Base-by-base conservation (phyloP, 2,329 filamentous ascomycete species). In the Xylariaceae sp. region DNA sequence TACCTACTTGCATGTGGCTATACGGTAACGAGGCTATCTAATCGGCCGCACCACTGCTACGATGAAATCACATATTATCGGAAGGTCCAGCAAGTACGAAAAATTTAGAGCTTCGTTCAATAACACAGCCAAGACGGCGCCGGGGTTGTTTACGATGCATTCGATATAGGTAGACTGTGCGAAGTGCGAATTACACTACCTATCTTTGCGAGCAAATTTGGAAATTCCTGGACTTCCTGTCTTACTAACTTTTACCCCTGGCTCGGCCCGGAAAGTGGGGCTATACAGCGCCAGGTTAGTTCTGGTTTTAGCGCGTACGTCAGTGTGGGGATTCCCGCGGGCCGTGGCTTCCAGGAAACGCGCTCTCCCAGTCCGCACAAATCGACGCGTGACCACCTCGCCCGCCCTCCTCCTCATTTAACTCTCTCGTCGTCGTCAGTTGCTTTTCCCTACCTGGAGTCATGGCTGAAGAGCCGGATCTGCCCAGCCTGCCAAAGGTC, bases 401-500 rank as follows among this genome's bases (percentile, higher is more conserved):
- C 41, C 21, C 16, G 13, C 29, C 46, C 36, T 30, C n/a, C n/a
- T 41, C 47, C 39, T 30, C 9, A 32, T 37, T 19, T 21, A 36
- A 46, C 15, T 53, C 39, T 16, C 15, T 41, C 22, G 34, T 49
- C 22, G 46, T 29, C 13, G 4, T 10, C 13, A 34, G 32, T 34
- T 47, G 8, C 19, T 47, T 36, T 19, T 30, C 41, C 43, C n/a
- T 40, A 30, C 32, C 7, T 43, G 22, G 16, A 46, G 47, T 47
- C 41, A 72, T 72, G 70, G 62, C 65, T 9, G 70, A 72, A 19
- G 71, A 74, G 55, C 69, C 67, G n/a, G 65, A 63, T 15, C 65
- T 74, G 8, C 71, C 71, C 9, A 64, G 49, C 21, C 58, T 73
- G 7, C 69, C 69, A 15, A 49, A 64, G 16, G 63, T 69, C 34